These are phyloP conservation scores for Fusarium chaquense DNA, from an alignment of 2,329 filamentous ascomycete genomes.

Conservation along the genomic window DNA sequence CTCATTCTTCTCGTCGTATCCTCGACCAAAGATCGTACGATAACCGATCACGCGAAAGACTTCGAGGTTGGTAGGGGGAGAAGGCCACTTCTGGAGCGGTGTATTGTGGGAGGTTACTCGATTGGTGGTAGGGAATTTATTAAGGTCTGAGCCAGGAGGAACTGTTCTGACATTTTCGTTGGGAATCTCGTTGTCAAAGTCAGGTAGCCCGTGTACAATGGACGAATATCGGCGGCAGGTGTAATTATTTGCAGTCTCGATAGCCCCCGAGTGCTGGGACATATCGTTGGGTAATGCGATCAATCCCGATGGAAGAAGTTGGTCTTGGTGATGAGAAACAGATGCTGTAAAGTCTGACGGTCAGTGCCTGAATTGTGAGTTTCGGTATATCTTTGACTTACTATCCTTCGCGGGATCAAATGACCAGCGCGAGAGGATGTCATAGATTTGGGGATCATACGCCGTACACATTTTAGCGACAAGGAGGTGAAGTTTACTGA, in stretches of 20 bases:
- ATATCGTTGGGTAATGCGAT: no score
- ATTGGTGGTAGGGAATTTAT: not conserved
- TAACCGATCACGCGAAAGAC: constrained; percentile 2
- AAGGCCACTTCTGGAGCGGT: not conserved
- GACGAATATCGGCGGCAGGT: not conserved
- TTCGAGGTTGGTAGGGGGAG: not conserved
- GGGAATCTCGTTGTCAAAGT: not conserved
- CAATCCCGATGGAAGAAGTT: fast-evolving
- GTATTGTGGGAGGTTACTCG: no score
- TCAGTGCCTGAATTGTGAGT: not conserved
- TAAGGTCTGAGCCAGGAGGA: fast-evolving
- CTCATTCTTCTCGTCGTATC: not conserved
- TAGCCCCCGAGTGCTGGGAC: not conserved
- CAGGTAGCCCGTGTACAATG: not conserved
- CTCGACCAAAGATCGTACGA: not conserved
- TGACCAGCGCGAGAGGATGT: not conserved
- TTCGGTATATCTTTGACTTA: not conserved
- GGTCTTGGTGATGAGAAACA: not conserved
- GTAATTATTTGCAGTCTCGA: not conserved
- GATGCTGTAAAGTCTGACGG: not conserved
- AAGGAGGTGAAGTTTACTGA: fast-evolving
- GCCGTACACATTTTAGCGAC: not conserved
- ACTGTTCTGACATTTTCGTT: fast-evolving
- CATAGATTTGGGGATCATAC: not conserved
- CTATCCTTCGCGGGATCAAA: not conserved